A percentile compares a stretch with the other conserved stretches of the same genome.
Conservation (phyloP, 2,329 filamentous ascomycete species). For the Diaporthe humulicola region DNA sequence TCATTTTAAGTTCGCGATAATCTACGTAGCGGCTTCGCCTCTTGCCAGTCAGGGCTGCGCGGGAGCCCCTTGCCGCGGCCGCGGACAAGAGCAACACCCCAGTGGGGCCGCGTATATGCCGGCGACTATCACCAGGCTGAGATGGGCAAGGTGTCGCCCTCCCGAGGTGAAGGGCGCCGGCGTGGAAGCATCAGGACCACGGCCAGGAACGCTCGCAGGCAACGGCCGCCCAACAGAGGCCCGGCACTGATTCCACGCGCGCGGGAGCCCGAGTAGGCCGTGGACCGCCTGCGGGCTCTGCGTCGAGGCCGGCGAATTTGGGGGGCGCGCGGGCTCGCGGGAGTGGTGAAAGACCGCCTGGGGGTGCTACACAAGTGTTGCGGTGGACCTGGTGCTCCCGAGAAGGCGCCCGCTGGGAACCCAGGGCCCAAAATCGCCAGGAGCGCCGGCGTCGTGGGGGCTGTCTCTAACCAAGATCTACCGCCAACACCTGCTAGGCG, state of each 20-base stretch:
- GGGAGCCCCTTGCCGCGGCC: conserved; percentile 1
- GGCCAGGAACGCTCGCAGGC: conserved; percentile 7
- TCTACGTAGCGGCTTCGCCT: conserved; percentile 27
- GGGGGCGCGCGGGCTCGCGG: background rate
- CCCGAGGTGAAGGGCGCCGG: conserved; percentile 5
- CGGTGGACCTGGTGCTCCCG: conserved; percentile 15
- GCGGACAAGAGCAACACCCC: background rate
- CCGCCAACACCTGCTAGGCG: conserved; percentile 2
- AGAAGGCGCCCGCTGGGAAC: background rate
- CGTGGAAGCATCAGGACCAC: background rate
- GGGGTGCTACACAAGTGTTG: background rate
- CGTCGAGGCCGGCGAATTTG: background rate
- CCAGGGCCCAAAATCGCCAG: background rate
- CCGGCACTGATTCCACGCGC: background rate
- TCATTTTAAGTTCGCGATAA: conserved; percentile 29
- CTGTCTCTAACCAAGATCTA: conserved; percentile 7
- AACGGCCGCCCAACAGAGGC: background rate
- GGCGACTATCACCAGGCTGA: conserved; percentile 18
- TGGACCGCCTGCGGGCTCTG: background rate
- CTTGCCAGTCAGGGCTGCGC: background rate
- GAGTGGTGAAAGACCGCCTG: conserved; percentile 4
- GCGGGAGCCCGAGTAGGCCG: background rate
- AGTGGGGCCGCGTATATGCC: conserved; percentile 11
- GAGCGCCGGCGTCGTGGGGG: background rate
- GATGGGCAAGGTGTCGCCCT: conserved; percentile 3